These are phyloP conservation scores for Blastomyces parvus DNA, from an alignment of 2,329 filamentous ascomycete genomes.

Conservation along the genomic window DNA sequence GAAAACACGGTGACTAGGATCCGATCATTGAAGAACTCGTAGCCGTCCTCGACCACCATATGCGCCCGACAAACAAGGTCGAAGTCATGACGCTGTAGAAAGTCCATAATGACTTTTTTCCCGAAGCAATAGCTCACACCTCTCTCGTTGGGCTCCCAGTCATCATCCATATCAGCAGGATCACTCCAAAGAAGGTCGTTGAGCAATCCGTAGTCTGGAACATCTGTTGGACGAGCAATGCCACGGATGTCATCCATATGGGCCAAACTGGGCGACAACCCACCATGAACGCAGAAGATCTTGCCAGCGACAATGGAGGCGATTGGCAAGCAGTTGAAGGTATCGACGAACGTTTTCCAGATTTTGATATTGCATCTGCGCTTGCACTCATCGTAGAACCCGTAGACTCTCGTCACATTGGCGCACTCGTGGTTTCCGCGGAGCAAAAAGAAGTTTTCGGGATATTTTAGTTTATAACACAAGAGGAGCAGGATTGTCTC, in stretches of 20 bases:
- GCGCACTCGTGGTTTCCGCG: slow-evolving; percentile 95
- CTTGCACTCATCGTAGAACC: slow-evolving; percentile 98
- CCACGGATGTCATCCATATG: slow-evolving; percentile 99
- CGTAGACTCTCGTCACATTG: slow-evolving; percentile 90
- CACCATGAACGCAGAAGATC: slow-evolving; percentile 96
- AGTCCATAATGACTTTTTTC: slow-evolving; percentile 96
- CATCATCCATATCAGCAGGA: slow-evolving; percentile 92
- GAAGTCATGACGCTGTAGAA: slow-evolving; percentile 88
- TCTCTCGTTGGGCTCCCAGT: slow-evolving; percentile 95
- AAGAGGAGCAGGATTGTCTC: slow-evolving; percentile 88
- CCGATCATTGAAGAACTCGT: slow-evolving; percentile 95
- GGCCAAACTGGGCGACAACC: slow-evolving; percentile 78
- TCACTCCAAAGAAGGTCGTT: slow-evolving; percentile 97
- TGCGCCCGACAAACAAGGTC: slow-evolving; percentile 94
- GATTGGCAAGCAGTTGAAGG: slow-evolving; percentile 91
- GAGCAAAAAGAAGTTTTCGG: slow-evolving; percentile 93
- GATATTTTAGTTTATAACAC: slow-evolving; percentile 95
- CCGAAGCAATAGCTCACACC: slow-evolving; percentile 98
- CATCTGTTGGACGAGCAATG: slow-evolving; percentile 90
- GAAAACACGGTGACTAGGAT: slow-evolving; percentile 95
- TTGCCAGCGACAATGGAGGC: slow-evolving; percentile 95
- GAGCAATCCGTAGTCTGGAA: slow-evolving; percentile 88
- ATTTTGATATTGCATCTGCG: slow-evolving; percentile 91
- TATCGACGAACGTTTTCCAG: slow-evolving; percentile 97
- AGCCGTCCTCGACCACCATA: slow-evolving; percentile 98